Conservation (phyloP, 345 rosid genomes). For the Triadica sebifera region DNA sequence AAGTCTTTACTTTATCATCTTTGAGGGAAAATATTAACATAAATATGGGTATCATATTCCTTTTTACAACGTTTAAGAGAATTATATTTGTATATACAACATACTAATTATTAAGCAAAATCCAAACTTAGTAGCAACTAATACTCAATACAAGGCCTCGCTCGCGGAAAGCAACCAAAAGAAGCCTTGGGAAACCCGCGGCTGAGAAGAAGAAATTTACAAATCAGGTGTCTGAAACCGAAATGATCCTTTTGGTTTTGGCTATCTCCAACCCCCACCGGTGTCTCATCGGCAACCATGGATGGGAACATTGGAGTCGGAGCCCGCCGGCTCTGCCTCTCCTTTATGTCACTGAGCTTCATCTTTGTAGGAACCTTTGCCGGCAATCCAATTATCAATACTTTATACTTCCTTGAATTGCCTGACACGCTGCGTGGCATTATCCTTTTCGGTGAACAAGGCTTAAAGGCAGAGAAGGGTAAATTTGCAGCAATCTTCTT, state of each 20-base stretch:
- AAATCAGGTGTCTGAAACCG: background rate
- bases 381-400: background rate
- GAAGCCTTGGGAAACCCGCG: background rate
- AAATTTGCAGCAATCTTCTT: background rate
- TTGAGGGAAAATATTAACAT: too few species aligned
- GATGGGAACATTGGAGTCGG: constrained; percentile 34
- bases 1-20: too few species aligned
- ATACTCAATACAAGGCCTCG: background rate
- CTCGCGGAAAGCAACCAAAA: background rate
- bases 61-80: too few species aligned
- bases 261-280: background rate
- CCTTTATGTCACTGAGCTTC: constrained; percentile 43
- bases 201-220: background rate
- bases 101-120: too few species aligned
- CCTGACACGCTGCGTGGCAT: background rate
- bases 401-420: background rate
- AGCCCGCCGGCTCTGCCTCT: constrained; percentile 29
- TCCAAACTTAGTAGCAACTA: too few species aligned
- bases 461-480: background rate
- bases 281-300: background rate
- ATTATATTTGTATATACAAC: too few species aligned
- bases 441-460: background rate
- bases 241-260: too few species aligned
- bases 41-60: too few species aligned
- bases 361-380: constrained; percentile 31